Evolutionary conservation across 2,329 filamentous ascomycete species (phyloP), one percentile per base, ranked within the genome.

Genomic region (Beauveria caledonica): DNA sequence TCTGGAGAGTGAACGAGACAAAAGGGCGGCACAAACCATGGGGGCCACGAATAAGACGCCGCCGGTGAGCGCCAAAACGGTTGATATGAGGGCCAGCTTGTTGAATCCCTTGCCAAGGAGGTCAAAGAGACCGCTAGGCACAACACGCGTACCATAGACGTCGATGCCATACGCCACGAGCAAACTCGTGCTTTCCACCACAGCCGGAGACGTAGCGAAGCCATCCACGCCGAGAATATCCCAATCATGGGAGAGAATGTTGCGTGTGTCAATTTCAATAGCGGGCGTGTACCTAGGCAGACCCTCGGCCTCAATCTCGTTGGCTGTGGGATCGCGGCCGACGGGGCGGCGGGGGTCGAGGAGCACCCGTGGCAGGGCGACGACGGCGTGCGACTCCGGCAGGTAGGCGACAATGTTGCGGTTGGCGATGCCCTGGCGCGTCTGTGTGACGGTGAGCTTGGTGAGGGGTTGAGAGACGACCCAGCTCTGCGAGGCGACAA

Each of bases 31-130:
- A 80, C 88, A 79, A 80, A 96, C 94, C 84, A 97, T 85, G 29
- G 94, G 94, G 58, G 87, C 87, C 69, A 97, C 78, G 60, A 90
- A 83, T 64, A 86, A 73, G 17, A 96, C 93, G 50, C 91, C 92
- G 44, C 84, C 80, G 50, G 83, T 84, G 66, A 97, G 79, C 19
- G 90, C 93, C 45, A 88, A 78, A 42, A 99, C 92, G 1, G 94
- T 99, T 17, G 83, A 80, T 42, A 97, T 73, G 69, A 99, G 83
- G 66, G 92, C 89, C 60, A 92, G 71, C 78, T 96, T 97, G 71
- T 93, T 94, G 74, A 99, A 99, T 2, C 90, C 90, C 74, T 92
- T 94, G 63, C 92, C 94, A 17, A 99, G 77, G 46, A 97, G 85
- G 75, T 99, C 94, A 73, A 99, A 99, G 17, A 89, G 83, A 67